Conservation (phyloP, 169 alveolate species). For the Cryptosporidium bovis region DNA sequence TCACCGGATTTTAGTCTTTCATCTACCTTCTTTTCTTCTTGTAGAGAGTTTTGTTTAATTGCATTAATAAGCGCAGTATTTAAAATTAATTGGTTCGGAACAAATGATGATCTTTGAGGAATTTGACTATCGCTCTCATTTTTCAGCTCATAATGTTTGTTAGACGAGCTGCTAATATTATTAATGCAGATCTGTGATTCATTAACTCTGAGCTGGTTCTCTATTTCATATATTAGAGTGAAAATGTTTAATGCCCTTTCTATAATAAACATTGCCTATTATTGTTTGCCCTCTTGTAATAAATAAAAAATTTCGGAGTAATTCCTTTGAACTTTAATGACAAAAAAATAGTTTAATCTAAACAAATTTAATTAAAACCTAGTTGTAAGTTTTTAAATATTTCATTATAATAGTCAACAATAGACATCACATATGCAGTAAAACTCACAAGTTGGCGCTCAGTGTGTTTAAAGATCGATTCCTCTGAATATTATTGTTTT, state of each 20-base stretch:
- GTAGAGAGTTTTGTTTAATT: slow-evolving; percentile 12
- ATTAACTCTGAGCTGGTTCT: background rate
- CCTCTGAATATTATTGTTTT: background rate
- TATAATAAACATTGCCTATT: slow-evolving; percentile 26
- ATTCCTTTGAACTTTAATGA: too few relatives aligned
- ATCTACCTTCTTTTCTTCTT: background rate
- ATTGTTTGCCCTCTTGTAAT: background rate
- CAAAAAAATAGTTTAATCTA: too few relatives aligned
- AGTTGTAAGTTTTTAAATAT: too few relatives aligned
- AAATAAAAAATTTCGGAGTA: too few relatives aligned
- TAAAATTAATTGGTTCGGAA: slow-evolving; percentile 56
- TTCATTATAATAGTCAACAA: slow-evolving; percentile 9
- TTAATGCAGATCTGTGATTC: slow-evolving; percentile 13
- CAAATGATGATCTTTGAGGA: slow-evolving; percentile 8
- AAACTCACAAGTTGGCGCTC: slow-evolving; percentile 51
- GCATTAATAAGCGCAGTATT: slow-evolving; percentile 41
- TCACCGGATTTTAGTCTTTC: slow-evolving; percentile 10
- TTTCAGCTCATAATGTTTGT: background rate
- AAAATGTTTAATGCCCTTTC: slow-evolving; percentile 64
- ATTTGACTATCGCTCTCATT: background rate
- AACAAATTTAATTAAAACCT: too few relatives aligned
- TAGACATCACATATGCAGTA: slow-evolving; percentile 63
- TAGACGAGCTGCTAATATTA: background rate
- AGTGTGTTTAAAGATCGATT: slow-evolving; percentile 24
- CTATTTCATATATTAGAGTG: slow-evolving; percentile 40